Evolutionary conservation across 495 filamentous ascomycete genomes (phyloP), one percentile per base, ranked within the genome.

Genomic region (Bacidia rubella): DNA sequence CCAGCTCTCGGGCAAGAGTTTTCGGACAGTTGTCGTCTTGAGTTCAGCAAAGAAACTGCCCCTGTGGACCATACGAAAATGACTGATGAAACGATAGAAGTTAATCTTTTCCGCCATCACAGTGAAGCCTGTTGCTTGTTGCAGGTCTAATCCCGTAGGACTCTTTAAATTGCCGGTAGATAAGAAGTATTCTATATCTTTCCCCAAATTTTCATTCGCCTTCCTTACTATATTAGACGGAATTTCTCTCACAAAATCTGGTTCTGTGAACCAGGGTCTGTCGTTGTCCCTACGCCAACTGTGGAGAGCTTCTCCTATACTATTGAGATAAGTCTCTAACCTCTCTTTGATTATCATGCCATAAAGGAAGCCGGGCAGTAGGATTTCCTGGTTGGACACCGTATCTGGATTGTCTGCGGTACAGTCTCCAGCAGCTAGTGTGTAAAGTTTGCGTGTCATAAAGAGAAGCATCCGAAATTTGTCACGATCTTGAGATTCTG

Each of bases 41-140:
- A 98, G 65, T 62, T 96, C 85, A 9, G 92, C 90, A 67, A 98
- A 97, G 78, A 98, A 97, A 67, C 86, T 92, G 69, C 92, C 92
- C 81, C 92, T 77, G 67, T 98, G 92, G 54, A 98, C 88, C 88
- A 95, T 96, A 47, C 92, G 87, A 74, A 98, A 98, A 65, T 98
- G 92, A 71, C 86, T 90, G 70, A 98, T 93, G 70, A 98, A 98
- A 58, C 92, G 85, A 61, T 93, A 83, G 71, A 97, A 98, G 73
- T 98, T 98, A 62, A 97, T 89, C 74, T 97, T 97, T 67, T 98
- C 92, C 2, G 92, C 92, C 51, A 96, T 90, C 35, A 98, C 86
- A 0, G 86, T 93, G 68, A 92, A 98, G 53, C 92, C 92, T 24
- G 92, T 93, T 0, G 81, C 78, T 63, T 98, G 92, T 57, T 96